Conservation (phyloP, 352 stramenopile genomes). For the Thalassiosira mediterranea region DNA sequence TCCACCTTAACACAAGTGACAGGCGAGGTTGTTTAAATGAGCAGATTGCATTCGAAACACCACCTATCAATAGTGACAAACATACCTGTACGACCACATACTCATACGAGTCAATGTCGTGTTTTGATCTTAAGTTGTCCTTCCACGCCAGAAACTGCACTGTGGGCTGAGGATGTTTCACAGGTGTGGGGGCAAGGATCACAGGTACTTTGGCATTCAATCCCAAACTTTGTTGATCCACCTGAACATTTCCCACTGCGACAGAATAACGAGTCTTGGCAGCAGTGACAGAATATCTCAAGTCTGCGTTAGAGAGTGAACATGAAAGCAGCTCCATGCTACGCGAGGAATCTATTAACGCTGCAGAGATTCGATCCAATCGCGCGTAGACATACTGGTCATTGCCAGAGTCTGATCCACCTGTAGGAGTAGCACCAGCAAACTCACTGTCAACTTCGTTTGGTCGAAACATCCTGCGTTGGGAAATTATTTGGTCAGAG, state of each 20-base stretch:
- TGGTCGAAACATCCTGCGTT: slow-evolving; percentile 48
- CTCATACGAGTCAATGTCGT: slow-evolving; percentile 78
- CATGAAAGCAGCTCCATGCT: slow-evolving; percentile 77
- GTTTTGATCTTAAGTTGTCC: slow-evolving; percentile 80
- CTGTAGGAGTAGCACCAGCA: not conserved
- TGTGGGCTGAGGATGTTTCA: slow-evolving; percentile 67
- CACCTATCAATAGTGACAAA: too few species aligned
- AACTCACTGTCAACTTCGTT: slow-evolving; percentile 32
- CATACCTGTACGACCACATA: too few species aligned
- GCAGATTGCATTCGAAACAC: too few species aligned
- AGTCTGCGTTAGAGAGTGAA: slow-evolving; percentile 65
- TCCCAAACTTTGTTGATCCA: slow-evolving; percentile 79
- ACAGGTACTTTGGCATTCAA: slow-evolving; percentile 71
- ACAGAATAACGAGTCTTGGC: slow-evolving; percentile 74
- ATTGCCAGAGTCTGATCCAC: slow-evolving; percentile 20
- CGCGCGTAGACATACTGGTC: slow-evolving; percentile 76
- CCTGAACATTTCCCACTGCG: slow-evolving; percentile 74
- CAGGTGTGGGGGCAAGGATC: slow-evolving; percentile 74
- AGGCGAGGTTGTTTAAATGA: too few species aligned
- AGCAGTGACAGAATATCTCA: slow-evolving; percentile 76
- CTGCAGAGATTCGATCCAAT: slow-evolving; percentile 67
- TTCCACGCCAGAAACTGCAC: slow-evolving; percentile 81
- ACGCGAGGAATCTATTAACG: slow-evolving; percentile 79
- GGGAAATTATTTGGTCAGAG: slow-evolving; percentile 26
- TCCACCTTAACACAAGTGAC: slow-evolving; percentile 62